A percentile compares a stretch with the other conserved stretches of the same genome.
These are phyloP conservation scores for Dactylonectria estremocensis DNA, from an alignment of 2,329 filamentous ascomycete genomes.

Conservation along the genomic window DNA sequence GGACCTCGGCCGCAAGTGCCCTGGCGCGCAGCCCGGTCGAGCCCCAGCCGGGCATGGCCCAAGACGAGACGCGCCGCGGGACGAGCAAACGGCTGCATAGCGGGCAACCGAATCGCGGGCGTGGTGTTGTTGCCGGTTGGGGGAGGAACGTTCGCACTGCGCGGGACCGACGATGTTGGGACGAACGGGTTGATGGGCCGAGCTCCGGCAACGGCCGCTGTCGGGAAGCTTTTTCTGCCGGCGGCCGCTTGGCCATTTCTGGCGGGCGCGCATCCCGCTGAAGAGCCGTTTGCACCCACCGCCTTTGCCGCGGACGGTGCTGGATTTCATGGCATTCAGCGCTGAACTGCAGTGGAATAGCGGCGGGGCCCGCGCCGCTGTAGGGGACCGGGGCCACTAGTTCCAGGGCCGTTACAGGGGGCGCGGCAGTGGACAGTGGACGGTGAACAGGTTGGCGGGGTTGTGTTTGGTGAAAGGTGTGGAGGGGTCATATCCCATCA, in stretches of 20 bases:
- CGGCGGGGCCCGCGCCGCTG: conserved; percentile 2
- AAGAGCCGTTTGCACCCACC: conserved; percentile 34
- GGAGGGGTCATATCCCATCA: conserved; percentile 25
- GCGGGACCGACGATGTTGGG: conserved; percentile 39
- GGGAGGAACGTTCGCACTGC: conserved; percentile 10
- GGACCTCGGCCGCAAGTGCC: conserved; percentile 31
- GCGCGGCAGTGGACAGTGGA: conserved; percentile 18
- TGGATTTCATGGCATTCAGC: not conserved
- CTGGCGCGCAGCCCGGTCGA: conserved; percentile 42
- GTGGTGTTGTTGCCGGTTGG: conserved; percentile 33
- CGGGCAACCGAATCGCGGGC: conserved; percentile 33
- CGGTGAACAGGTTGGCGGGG: not conserved
- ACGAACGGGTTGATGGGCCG: conserved; percentile 33
- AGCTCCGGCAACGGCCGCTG: conserved; percentile 45
- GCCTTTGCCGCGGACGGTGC: conserved; percentile 31
- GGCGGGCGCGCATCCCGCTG: not conserved
- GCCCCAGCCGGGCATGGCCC: conserved; percentile 48
- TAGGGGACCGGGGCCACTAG: conserved; percentile 7
- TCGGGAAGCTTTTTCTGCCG: conserved; percentile 47
- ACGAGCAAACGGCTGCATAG: conserved; percentile 56
- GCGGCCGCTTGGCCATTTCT: conserved; percentile 3
- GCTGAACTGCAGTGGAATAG: conserved; percentile 15
- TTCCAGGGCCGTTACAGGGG: conserved; percentile 24
- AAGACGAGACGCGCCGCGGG: conserved; percentile 50
- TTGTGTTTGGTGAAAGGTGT: conserved; percentile 23